A percentile compares a stretch with the other conserved stretches of the same genome.
phyloP scores from a whole-genome alignment of 2,329 filamentous ascomycete genomes.

The Diplodia mutila region DNA sequence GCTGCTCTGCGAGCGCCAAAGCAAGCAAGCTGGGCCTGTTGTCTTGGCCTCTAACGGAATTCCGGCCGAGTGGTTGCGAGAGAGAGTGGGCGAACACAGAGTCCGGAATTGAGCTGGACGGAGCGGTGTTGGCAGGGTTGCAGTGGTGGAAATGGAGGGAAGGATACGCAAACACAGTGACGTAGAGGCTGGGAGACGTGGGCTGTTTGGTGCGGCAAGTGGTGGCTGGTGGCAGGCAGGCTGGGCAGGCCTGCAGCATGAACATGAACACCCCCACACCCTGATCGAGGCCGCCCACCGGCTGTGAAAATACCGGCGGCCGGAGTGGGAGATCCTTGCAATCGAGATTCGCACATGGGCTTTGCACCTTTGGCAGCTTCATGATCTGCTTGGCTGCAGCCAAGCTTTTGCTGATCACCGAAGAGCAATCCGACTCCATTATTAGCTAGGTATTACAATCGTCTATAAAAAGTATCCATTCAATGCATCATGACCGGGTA shows the following conservation, averaged over 20 bases:
- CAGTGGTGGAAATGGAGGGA: background rate
- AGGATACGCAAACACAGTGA: background rate
- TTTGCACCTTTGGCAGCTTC: no score
- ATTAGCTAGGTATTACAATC: constrained; percentile 23
- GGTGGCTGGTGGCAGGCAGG: background rate
- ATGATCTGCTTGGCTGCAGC: constrained; percentile 9
- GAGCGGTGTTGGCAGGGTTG: background rate
- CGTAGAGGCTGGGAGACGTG: background rate
- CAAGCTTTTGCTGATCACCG: constrained; percentile 21
- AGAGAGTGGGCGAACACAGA: background rate
- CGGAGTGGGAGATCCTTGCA: constrained; percentile 20
- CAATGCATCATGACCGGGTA: background rate
- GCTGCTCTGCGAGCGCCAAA: no score
- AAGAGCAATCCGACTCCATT: constrained; percentile 9
- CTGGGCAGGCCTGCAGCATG: background rate
- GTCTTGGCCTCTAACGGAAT: background rate
- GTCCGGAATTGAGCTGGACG: background rate
- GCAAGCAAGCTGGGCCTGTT: background rate
- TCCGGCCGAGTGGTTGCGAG: background rate
- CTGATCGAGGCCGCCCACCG: background rate
- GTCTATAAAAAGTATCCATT: constrained; percentile 13
- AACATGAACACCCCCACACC: background rate
- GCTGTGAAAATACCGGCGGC: no score
- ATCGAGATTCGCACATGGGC: constrained; percentile 14
- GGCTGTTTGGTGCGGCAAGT: background rate